Evolutionary conservation across 2,329 filamentous ascomycete genomes (phyloP).

Genomic region (Curvularia sp.): DNA sequence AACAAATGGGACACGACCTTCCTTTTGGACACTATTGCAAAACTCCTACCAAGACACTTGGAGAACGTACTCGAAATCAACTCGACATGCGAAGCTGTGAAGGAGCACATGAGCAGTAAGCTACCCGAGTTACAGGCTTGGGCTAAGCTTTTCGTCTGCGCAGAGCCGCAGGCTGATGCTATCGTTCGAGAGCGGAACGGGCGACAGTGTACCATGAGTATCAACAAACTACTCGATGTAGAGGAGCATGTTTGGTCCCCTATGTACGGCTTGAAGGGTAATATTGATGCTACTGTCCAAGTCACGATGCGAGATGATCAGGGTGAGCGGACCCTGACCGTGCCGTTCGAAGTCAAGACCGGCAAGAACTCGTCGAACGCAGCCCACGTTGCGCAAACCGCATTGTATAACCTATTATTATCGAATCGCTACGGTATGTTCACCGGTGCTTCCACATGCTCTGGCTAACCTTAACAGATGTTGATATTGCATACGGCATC

Average conservation of each 20-base stretch:
- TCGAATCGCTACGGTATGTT: slow-evolving; percentile 82
- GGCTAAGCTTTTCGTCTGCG: slow-evolving; percentile 80
- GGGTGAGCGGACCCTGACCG: slow-evolving; percentile 73
- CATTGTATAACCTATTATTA: slow-evolving; percentile 88
- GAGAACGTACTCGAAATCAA: slow-evolving; percentile 91
- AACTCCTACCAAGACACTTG: slow-evolving; percentile 75
- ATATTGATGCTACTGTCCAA: slow-evolving; percentile 96
- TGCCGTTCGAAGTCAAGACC: slow-evolving; percentile 95
- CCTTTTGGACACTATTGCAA: slow-evolving; percentile 70
- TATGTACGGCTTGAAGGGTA: slow-evolving; percentile 95
- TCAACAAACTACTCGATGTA: slow-evolving; percentile 93
- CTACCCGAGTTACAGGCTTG: slow-evolving; percentile 81
- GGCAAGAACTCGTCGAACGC: slow-evolving; percentile 79
- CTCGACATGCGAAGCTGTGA: slow-evolving; percentile 73
- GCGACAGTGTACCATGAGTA: slow-evolving; percentile 77
- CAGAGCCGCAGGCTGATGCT: slow-evolving; percentile 73
- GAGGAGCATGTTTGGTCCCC: slow-evolving; percentile 99
- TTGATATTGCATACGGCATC: slow-evolving; percentile 87
- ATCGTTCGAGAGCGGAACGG: slow-evolving; percentile 80
- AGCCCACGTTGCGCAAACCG: slow-evolving; percentile 90
- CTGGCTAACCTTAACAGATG: slow-evolving; percentile 61
- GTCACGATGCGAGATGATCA: slow-evolving; percentile 76
- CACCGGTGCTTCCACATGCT: background rate
- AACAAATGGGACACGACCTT: slow-evolving; percentile 81
- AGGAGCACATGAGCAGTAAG: slow-evolving; percentile 81